Percentiles rank a stretch among this genome's conserved stretches.
phyloP scores from a whole-genome alignment of 257 asterid genomes.

The Solanum appendiculatum region DNA sequence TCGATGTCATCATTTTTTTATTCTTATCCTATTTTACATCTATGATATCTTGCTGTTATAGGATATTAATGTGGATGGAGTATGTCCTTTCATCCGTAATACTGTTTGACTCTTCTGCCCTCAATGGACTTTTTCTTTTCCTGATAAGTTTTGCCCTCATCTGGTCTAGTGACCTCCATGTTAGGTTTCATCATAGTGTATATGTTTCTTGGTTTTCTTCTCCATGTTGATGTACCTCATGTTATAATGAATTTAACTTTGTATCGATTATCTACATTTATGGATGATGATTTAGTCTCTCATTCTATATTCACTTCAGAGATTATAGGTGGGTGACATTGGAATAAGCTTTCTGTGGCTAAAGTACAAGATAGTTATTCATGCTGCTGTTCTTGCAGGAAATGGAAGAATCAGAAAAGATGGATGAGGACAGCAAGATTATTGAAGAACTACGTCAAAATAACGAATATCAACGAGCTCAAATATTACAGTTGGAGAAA shows the following conservation, averaged over 20 bases:
- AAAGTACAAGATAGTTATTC: background rate
- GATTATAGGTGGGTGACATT: background rate
- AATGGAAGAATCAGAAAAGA: slow-evolving; percentile 95
- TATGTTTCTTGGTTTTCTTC: background rate
- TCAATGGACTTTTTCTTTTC: background rate
- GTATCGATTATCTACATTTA: background rate
- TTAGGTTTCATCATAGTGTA: background rate
- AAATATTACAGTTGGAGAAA: slow-evolving; percentile 63
- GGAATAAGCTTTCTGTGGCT: background rate
- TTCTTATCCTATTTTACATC: background rate
- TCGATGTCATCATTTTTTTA: background rate
- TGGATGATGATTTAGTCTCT: background rate
- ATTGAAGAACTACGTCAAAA: slow-evolving; percentile 79
- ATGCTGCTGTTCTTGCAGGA: slow-evolving; percentile 41
- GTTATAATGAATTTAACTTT: background rate
- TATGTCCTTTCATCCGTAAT: background rate
- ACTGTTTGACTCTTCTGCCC: background rate
- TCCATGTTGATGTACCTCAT: background rate
- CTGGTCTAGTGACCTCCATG: background rate
- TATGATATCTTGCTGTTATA: background rate
- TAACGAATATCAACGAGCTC: slow-evolving; percentile 65
- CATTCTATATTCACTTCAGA: background rate
- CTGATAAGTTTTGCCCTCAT: background rate
- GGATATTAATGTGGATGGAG: background rate
- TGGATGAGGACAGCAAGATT: slow-evolving; percentile 91